A percentile compares a stretch with the other conserved stretches of the same genome.
phyloP scores from a whole-genome alignment of 257 asterid genomes.

The Solanum rostratum region DNA sequence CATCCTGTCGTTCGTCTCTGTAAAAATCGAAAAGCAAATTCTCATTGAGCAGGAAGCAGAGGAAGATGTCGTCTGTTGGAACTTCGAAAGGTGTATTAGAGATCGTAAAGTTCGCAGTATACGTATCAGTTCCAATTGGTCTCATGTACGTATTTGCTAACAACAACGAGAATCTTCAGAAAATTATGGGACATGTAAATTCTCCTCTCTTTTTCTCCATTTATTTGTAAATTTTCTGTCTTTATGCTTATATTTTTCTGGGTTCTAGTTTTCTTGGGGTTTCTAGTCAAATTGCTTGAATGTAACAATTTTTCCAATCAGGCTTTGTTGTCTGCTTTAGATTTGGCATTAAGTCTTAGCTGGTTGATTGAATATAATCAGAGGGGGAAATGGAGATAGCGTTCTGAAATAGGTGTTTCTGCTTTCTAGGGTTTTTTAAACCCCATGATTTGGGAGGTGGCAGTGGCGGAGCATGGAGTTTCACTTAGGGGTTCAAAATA shows the following conservation, averaged over 20 bases:
- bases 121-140: conserved; percentile 76
- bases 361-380: not conserved
- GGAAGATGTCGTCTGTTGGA: conserved; percentile 64
- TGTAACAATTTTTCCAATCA: not conserved
- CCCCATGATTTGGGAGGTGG: not conserved
- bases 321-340: not conserved
- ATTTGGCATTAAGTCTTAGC: not conserved
- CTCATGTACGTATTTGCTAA: conserved; percentile 84
- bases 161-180: conserved; percentile 63
- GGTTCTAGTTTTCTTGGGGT: not conserved
- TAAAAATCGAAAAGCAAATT: not conserved
- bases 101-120: conserved; percentile 78
- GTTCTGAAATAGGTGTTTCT: not conserved
- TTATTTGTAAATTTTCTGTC: not conserved
- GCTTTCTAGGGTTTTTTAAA: not conserved
- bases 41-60: not conserved
- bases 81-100: conserved; percentile 82
- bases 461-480: too few species aligned
- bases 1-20: conserved; percentile 4
- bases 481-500: too few species aligned
- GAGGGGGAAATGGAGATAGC: not conserved
- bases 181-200: conserved; percentile 70
- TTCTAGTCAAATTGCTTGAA: not conserved
- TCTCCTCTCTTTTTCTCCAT: not conserved
- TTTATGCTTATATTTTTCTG: not conserved